phyloP scores from a whole-genome alignment of 2,329 filamentous ascomycete species.

The Colletotrichum sp. region DNA sequence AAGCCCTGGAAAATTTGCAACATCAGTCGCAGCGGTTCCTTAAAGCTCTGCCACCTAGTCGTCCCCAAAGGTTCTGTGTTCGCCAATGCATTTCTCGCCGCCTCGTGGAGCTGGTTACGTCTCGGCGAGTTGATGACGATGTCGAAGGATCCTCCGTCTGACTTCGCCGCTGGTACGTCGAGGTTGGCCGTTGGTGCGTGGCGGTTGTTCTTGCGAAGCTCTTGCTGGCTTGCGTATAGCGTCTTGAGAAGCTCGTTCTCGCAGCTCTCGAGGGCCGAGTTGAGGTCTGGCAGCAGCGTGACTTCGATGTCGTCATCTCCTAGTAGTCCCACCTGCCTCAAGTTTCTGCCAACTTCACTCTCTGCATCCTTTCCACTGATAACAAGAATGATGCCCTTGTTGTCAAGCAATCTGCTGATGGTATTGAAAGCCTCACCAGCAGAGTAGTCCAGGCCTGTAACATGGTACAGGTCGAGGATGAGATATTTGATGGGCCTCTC shows the following conservation, averaged over 20 bases:
- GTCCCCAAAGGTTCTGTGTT: conserved; percentile 65
- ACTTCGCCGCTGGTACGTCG: conserved; percentile 48
- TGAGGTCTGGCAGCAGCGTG: conserved; percentile 84
- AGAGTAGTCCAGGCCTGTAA: conserved; percentile 94
- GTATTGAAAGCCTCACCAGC: conserved; percentile 94
- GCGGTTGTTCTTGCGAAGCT: conserved; percentile 51
- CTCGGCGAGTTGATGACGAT: conserved; percentile 79
- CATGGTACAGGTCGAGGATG: conserved; percentile 86
- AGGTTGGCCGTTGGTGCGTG: conserved; percentile 48
- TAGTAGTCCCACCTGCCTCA: conserved; percentile 82
- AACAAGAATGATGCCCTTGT: conserved; percentile 79
- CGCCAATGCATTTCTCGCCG: conserved; percentile 76
- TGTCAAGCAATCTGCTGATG: conserved; percentile 82
- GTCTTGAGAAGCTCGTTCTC: conserved; percentile 92
- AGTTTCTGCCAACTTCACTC: conserved; percentile 75
- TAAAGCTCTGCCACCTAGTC: conserved; percentile 82
- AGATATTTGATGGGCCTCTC: conserved; percentile 85
- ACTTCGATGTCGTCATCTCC: conserved; percentile 76
- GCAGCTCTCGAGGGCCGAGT: conserved; percentile 90
- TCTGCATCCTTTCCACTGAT: conserved; percentile 83
- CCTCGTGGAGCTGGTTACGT: conserved; percentile 76
- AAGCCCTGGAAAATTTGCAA: conserved; percentile 94
- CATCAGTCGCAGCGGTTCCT: conserved; percentile 88
- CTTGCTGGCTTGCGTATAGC: conserved; percentile 74
- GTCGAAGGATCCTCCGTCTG: conserved; percentile 39